phyloP scores from a whole-genome alignment of 2,329 filamentous ascomycete species.

The Drechslera avenae region DNA sequence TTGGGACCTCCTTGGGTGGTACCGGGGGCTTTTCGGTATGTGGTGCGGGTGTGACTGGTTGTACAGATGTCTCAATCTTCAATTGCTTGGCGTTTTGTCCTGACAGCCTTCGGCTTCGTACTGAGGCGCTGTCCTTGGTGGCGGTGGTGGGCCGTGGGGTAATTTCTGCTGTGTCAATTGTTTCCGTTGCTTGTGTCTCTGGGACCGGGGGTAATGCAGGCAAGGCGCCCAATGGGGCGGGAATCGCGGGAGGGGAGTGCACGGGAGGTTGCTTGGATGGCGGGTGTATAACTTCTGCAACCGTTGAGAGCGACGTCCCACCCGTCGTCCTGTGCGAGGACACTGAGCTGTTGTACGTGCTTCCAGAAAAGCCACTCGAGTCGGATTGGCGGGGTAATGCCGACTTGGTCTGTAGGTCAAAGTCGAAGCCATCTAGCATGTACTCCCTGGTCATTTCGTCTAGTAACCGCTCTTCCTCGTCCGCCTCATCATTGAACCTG shows the following conservation, averaged over 20 bases:
- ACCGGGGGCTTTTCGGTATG: constrained; percentile 44
- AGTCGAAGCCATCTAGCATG: constrained; percentile 80
- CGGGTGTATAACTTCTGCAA: constrained; percentile 65
- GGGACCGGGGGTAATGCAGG: constrained; percentile 38
- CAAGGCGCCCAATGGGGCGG: constrained; percentile 38
- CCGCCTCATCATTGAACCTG: constrained; percentile 48
- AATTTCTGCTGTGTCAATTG: constrained; percentile 31
- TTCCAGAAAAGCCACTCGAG: constrained; percentile 77
- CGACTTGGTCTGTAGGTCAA: constrained; percentile 70
- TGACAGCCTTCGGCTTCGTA: constrained; percentile 78
- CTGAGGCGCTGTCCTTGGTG: constrained; percentile 51
- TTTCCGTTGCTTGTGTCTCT: constrained; percentile 34
- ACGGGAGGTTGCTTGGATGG: constrained; percentile 41
- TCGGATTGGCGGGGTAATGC: constrained; percentile 78
- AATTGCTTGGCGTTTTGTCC: constrained; percentile 80
- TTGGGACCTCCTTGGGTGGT: constrained; percentile 40
- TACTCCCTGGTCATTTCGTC: constrained; percentile 89
- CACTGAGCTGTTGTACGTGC: constrained; percentile 80
- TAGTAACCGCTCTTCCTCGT: constrained; percentile 61
- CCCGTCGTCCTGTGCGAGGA: constrained; percentile 73
- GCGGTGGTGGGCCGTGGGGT: constrained; percentile 35
- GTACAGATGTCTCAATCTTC: constrained; percentile 78
- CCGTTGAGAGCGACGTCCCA: constrained; percentile 71
- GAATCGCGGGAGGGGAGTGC: constrained; percentile 38
- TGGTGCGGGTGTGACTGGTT: constrained; percentile 41